phyloP scores from a whole-genome alignment of 768 basidiomycete genomes.

The Pisolithus marmoratus region DNA sequence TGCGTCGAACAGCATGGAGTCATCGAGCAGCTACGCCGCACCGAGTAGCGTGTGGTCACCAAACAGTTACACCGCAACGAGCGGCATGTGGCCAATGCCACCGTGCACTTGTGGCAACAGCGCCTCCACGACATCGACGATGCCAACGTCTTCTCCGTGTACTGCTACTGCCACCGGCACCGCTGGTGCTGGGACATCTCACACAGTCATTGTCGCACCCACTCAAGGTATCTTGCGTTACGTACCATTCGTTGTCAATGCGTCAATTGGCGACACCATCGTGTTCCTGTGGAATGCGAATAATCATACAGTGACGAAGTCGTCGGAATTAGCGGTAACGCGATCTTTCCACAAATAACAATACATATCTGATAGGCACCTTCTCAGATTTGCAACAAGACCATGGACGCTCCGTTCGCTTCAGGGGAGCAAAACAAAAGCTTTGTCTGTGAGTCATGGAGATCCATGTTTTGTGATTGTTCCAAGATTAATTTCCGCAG shows the following conservation, averaged over 20 bases:
- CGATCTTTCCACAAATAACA: no score
- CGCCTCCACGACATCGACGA: slow-evolving; percentile 26
- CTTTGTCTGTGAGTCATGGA: slow-evolving; percentile 48
- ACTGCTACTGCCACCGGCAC: slow-evolving; percentile 5
- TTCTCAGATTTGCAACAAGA: slow-evolving; percentile 62
- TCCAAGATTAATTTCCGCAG: slow-evolving; percentile 29
- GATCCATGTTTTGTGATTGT: not conserved
- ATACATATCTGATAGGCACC: no score
- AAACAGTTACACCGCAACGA: no score
- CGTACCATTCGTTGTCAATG: slow-evolving; percentile 70
- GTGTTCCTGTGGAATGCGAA: slow-evolving; percentile 73
- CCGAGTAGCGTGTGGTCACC: no score
- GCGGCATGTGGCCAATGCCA: slow-evolving; percentile 20
- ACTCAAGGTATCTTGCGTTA: slow-evolving; percentile 63
- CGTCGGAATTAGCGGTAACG: slow-evolving; percentile 29
- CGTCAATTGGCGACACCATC: slow-evolving; percentile 71
- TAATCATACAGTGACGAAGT: slow-evolving; percentile 20
- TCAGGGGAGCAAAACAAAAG: slow-evolving; percentile 47
- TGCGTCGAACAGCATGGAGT: no score
- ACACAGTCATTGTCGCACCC: slow-evolving; percentile 76
- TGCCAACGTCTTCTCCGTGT: slow-evolving; percentile 19
- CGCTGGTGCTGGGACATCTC: slow-evolving; percentile 47
- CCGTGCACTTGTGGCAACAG: slow-evolving; percentile 25
- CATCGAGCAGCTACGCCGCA: no score
- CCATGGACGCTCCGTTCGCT: slow-evolving; percentile 51